These are phyloP conservation scores for Przewalskia tangutica DNA, from an alignment of 257 asterid species.

Conservation along the genomic window DNA sequence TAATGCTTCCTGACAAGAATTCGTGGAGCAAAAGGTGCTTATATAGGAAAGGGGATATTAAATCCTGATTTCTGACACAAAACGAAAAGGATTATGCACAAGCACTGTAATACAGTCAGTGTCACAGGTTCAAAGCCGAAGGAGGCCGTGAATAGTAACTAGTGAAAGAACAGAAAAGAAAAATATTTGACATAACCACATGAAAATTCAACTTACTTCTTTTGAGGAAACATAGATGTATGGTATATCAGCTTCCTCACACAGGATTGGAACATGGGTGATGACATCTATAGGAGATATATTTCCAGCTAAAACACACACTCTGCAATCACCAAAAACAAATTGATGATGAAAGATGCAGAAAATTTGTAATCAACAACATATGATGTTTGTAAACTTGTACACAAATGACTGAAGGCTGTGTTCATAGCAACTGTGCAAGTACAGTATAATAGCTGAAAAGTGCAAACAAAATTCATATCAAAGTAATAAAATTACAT, in stretches of 20 bases:
- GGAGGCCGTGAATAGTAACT: not conserved
- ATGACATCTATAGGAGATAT: conserved; percentile 89
- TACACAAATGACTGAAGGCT: not conserved
- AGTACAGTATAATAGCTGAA: not conserved
- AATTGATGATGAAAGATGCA: not conserved
- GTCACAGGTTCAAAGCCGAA: not conserved
- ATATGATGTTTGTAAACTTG: not conserved
- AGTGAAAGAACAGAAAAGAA: not conserved
- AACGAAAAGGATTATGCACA: not conserved
- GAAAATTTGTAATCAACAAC: not conserved
- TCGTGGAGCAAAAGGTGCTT: not conserved
- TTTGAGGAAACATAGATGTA: conserved; percentile 74
- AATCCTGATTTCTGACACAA: not conserved
- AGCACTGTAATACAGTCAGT: not conserved
- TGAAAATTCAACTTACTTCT: conserved; percentile 47
- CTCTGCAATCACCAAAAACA: conserved; percentile 32
- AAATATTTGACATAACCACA: not conserved
- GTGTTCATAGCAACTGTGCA: not conserved
- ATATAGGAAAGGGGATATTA: not conserved
- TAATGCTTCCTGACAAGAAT: not conserved
- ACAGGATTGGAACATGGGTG: conserved; percentile 81
- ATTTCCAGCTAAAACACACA: conserved; percentile 89
- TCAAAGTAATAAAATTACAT: not conserved
- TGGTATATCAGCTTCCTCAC: conserved; percentile 82
- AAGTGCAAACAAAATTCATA: not conserved